Base-by-base conservation (phyloP, 1,284 basidiomycete genomes). In the Thelephora terrestris region DNA sequence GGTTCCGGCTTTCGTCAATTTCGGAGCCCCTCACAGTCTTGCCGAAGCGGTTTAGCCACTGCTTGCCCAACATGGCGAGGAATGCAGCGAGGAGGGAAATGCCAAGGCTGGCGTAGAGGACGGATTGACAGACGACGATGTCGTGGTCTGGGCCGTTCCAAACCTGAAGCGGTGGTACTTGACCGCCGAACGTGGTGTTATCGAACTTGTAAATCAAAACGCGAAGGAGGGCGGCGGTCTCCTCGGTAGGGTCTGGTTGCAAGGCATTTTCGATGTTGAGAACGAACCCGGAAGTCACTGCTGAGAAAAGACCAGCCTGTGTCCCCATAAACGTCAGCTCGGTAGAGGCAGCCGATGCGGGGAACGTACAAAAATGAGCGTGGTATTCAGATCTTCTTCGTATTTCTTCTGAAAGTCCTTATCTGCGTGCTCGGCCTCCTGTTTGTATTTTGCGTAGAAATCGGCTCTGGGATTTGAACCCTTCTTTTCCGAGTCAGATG, bases 231-330 rank as follows among this genome's bases (percentile, higher is more conserved):
- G 39, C 38, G 16, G 24, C 35, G 7, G 46, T 39, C 12, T 36
- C 39, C 17, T 52, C n/a, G 14, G 32, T 40, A 2, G 18, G 23
- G 43, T 50, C 38, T 17, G 42, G 32, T 48, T 52, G 45, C 7
- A 52, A 20, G 40, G 21, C 24, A 3, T 52, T 45, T 25, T 48
- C 47, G 21, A 49, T 34, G 21, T 50, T 46, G 16, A 50, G 38
- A 16, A 50, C 32, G 36, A 52, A 50, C 21, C 49, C 51, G 4
- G 51, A 47, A 14, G 50, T 34, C 9, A 52, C 49, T 6, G 51
- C 49, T 12, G 51, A 52, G 37, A 52, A 50, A 3, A 52, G 46
- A 21, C 51, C 51, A 29, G 49, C 51, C 51, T 52, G 45, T 23
- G 16, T 18, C 6, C n/a, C 4, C 27, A 38, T 4, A 10, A 38